Evolutionary conservation across 2,329 filamentous ascomycete species (phyloP), one percentile per base, ranked within the genome.

Genomic region (Botryotinia calthae): DNA sequence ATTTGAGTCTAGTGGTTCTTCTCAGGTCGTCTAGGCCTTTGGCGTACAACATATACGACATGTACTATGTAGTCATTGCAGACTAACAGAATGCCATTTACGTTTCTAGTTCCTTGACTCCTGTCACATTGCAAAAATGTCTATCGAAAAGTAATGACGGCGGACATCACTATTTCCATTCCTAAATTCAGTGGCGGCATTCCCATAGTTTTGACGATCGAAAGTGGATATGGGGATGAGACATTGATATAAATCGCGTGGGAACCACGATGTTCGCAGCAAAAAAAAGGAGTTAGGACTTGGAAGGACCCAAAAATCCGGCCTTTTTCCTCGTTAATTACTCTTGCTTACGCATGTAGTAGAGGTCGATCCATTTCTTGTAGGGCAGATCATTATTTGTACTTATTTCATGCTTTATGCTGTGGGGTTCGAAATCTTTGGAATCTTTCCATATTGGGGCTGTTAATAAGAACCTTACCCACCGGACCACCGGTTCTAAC

Each of bases 191-290:
- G 63, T 42, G 46, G 46, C 64, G 64, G 64, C 25, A 37, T 54
- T 65, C 65, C 65, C 48, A 34, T 56, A 42, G 34, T 31, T 31
- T 56, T 3, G 65, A 67, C 48, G 48, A 56, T 68, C 65, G 37
- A 58, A 56, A 68, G 65, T 68, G 65, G 65, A 68, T 68, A 58
- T 68, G 40, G 48, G 48, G 65, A 56, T 68, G 64, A 67, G 46
- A 67, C 65, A 56, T 68, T 56, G 40, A 68, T 58, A 58, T 56
- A 68, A 68, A 58, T 34, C 65, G 25, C 65, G 65, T 42, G 48
- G 65, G 34, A 68, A 56, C 37, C 48, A 42, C 6, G 48, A 68
- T 31, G 10, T 31, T 22, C 42, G 34, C 12, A 40, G 64, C 18
- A 28, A 54, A 42, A 56, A 31, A 31, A 42, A 68, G 65, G 48